Conservation (phyloP, 805 yeast species). For the Sporopachydermia quercuum region DNA sequence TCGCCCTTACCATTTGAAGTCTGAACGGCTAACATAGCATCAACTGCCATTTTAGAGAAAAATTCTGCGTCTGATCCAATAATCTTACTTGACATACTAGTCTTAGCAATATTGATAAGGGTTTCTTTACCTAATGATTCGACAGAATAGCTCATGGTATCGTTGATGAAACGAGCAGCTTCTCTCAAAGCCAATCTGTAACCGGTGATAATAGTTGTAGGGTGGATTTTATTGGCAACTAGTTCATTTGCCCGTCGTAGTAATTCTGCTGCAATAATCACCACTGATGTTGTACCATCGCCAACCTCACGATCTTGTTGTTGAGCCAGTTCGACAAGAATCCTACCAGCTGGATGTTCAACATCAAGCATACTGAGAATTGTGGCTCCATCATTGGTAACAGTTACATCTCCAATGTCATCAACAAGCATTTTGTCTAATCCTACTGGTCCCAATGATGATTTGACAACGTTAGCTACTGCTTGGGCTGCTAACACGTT, state of each 20-base stretch:
- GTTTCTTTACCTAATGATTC: slow-evolving; percentile 71
- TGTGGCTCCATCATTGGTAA: slow-evolving; percentile 98
- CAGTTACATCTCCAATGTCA: slow-evolving; percentile 97
- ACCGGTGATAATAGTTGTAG: slow-evolving; percentile 95
- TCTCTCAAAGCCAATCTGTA: slow-evolving; percentile 87
- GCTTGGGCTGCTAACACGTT: slow-evolving; percentile 84
- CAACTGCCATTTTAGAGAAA: slow-evolving; percentile 82
- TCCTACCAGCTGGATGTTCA: slow-evolving; percentile 98
- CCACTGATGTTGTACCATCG: slow-evolving; percentile 96
- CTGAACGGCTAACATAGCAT: slow-evolving; percentile 88
- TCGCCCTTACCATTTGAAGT: slow-evolving; percentile 84
- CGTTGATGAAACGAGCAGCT: slow-evolving; percentile 74
- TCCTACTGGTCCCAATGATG: slow-evolving; percentile 97
- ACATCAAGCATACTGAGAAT: slow-evolving; percentile 82
- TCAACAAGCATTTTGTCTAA: slow-evolving; percentile 97
- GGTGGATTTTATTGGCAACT: slow-evolving; percentile 88
- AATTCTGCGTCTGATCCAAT: slow-evolving; percentile 90
- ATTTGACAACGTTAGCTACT: slow-evolving; percentile 72
- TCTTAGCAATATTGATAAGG: slow-evolving; percentile 80
- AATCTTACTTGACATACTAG: slow-evolving; percentile 93
- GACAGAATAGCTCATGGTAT: slow-evolving; percentile 69
- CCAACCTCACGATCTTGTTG: slow-evolving; percentile 99
- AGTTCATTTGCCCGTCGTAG: slow-evolving; percentile 86
- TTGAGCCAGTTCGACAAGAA: slow-evolving; percentile 91
- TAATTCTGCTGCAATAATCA: slow-evolving; percentile 86